phyloP scores from a whole-genome alignment of 139 green algal species.

The Tetradesmus obliquus region DNA sequence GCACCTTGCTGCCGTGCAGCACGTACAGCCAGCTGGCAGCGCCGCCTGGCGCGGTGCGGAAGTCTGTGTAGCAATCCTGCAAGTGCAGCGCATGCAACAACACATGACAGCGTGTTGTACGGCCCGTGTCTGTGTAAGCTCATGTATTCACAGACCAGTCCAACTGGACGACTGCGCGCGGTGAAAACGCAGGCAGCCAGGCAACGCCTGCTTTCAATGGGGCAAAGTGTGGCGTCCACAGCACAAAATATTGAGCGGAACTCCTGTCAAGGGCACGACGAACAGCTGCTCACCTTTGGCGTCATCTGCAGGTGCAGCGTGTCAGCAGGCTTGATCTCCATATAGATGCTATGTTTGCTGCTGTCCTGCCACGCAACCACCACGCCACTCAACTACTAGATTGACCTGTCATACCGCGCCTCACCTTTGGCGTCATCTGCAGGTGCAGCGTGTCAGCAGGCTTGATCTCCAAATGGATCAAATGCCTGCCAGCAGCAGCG shows the following conservation, averaged over 20 bases:
- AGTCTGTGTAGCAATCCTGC: constrained; percentile 43
- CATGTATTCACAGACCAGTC: too few relatives aligned
- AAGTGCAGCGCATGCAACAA: background rate
- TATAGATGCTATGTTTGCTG: background rate
- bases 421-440: constrained; percentile 38
- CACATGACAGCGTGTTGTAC: too few relatives aligned
- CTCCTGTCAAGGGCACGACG: too few relatives aligned
- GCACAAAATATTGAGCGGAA: too few relatives aligned
- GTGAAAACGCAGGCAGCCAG: too few relatives aligned
- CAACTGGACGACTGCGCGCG: too few relatives aligned
- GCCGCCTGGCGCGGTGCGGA: constrained; percentile 32
- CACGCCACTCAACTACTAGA: too few relatives aligned
- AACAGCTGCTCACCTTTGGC: background rate
- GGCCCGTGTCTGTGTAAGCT: too few relatives aligned
- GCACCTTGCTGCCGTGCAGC: constrained; percentile 4
- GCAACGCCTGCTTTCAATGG: too few relatives aligned
- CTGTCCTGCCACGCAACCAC: too few relatives aligned
- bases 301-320: constrained; percentile 45
- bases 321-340: background rate
- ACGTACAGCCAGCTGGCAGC: constrained; percentile 34
- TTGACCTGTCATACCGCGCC: too few relatives aligned
- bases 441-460: constrained; percentile 25
- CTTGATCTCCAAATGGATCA: background rate
- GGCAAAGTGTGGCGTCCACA: too few relatives aligned
- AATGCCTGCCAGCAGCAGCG: background rate